Evolutionary conservation across 139 green algal genomes (phyloP).

Genomic region (Coelastrella sp.): DNA sequence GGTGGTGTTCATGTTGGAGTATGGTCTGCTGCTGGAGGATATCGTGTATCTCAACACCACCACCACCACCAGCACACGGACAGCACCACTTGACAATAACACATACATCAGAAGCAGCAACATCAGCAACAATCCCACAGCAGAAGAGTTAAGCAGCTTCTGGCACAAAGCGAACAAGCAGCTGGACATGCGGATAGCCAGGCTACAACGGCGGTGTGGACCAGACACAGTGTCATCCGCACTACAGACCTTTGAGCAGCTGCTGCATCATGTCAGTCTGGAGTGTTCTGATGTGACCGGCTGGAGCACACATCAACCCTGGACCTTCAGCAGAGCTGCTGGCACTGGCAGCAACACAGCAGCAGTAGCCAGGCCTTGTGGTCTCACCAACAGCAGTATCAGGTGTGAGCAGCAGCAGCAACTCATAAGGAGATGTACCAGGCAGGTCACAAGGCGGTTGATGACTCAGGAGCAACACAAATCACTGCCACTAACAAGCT

Average conservation of each 20-base stretch:
- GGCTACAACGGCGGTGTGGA: neutral
- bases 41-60: neutral
- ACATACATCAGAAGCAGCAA: no score
- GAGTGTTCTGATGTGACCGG: neutral
- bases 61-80: neutral
- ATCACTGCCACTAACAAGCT: no score
- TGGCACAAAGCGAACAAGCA: constrained; percentile 6
- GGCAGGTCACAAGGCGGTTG: no score
- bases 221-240: neutral
- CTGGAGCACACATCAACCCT: no score
- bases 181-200: neutral
- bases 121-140: neutral
- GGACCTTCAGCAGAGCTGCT: no score
- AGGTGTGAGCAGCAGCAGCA: no score
- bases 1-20: constrained; percentile 31
- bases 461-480: no score
- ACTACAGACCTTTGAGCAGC: neutral
- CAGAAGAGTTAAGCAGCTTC: neutral
- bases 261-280: neutral
- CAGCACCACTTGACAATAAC: no score
- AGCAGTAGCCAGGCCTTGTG: no score
- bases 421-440: no score
- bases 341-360: no score
- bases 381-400: no score
- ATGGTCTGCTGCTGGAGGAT: neutral